phyloP scores from a whole-genome alignment of 148 eudicot species.

The Dysphania ambrosioides region DNA sequence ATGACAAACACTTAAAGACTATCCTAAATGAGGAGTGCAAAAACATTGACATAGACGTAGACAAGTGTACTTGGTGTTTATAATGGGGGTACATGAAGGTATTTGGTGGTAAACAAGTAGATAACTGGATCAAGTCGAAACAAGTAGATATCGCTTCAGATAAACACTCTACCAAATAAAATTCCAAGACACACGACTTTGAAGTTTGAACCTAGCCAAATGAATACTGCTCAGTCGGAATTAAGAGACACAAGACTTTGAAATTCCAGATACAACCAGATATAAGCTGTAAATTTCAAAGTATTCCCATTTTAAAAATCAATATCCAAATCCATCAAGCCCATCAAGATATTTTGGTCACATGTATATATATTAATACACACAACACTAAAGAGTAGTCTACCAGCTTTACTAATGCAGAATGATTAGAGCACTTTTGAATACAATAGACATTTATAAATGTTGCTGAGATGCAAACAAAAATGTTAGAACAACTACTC shows the following conservation, averaged over 20 bases:
- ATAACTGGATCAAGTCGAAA: too few relatives aligned
- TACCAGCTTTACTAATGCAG: background rate
- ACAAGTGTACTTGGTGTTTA: background rate
- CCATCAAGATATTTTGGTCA: too few relatives aligned
- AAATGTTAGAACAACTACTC: background rate
- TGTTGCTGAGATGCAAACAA: background rate
- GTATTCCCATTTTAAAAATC: background rate
- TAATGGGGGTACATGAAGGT: background rate
- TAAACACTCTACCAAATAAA: background rate
- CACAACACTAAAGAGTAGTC: background rate
- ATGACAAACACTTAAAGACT: background rate
- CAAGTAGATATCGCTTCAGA: background rate
- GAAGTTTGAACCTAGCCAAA: background rate
- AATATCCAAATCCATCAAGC: too few relatives aligned
- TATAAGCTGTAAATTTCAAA: too few relatives aligned
- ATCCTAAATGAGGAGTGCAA: background rate
- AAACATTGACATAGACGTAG: background rate
- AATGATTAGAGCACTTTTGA: background rate
- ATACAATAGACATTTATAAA: background rate
- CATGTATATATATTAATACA: too few relatives aligned
- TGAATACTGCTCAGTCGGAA: background rate
- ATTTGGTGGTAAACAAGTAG: background rate
- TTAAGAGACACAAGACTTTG: background rate
- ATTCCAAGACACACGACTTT: background rate
- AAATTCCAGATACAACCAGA: background rate